Conservation (phyloP, 2,329 filamentous ascomycete genomes). For the Amylocarpus encephaloides region DNA sequence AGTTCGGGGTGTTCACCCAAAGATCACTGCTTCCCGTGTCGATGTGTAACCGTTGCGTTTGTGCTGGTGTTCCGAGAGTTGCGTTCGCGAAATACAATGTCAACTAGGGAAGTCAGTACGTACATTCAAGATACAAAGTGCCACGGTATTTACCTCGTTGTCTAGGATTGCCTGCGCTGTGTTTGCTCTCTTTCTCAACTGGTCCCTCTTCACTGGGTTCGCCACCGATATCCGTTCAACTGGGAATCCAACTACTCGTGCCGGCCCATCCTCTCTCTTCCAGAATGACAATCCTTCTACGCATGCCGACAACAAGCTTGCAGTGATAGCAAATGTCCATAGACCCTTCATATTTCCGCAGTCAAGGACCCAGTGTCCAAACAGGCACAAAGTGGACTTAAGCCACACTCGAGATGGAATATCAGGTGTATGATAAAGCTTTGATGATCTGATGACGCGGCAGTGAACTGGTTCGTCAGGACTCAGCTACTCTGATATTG, state of each 20-base stretch:
- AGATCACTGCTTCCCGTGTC: constrained; percentile 66
- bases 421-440: not conserved
- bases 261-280: constrained; percentile 23
- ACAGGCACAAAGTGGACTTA: no score
- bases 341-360: constrained; percentile 22
- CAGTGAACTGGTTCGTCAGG: constrained; percentile 2
- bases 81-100: constrained; percentile 60
- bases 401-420: no score
- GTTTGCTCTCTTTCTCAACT: constrained; percentile 39
- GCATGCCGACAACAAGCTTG: constrained; percentile 24
- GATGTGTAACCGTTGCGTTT: constrained; percentile 51
- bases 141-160: constrained; percentile 43
- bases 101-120: constrained; percentile 37
- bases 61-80: constrained; percentile 55
- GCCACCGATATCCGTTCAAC: constrained; percentile 22
- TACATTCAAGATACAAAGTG: constrained; percentile 1
- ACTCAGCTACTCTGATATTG: not conserved
- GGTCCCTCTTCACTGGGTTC: constrained; percentile 27
- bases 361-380: no score
- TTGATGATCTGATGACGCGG: constrained; percentile 3
- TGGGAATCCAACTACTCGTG: constrained; percentile 29
- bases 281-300: constrained; percentile 26
- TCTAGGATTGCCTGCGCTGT: constrained; percentile 41
- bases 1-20: constrained; percentile 62
- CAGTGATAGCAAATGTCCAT: constrained; percentile 22